Conservation (phyloP, 2,329 filamentous ascomycete genomes). For the Colletotrichum sp. region DNA sequence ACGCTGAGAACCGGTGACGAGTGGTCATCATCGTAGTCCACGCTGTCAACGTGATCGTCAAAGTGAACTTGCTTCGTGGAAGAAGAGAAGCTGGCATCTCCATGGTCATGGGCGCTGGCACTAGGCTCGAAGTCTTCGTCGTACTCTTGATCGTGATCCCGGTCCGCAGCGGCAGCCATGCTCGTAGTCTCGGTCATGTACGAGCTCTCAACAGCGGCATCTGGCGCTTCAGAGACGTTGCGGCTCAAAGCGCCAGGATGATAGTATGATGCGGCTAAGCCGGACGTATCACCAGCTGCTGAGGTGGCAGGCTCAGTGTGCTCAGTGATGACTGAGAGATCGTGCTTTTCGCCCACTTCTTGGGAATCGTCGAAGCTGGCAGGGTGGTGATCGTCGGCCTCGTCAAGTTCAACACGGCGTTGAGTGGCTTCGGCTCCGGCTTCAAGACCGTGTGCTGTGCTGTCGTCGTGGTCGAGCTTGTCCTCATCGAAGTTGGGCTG, state of each 20-base stretch:
- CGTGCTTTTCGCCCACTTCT: background rate
- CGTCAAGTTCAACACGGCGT: background rate
- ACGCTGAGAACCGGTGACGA: conserved; percentile 13
- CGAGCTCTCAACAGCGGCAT: background rate
- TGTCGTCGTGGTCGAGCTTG: background rate
- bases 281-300: background rate
- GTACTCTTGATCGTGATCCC: background rate
- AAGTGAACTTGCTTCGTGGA: background rate
- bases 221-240: background rate
- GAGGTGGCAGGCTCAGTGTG: background rate
- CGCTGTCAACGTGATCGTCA: background rate
- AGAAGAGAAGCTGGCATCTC: background rate
- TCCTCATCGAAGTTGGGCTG: background rate
- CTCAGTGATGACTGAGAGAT: conserved; percentile 4
- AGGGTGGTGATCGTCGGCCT: background rate
- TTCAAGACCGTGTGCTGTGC: background rate
- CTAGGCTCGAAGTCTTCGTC: background rate
- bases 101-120: background rate
- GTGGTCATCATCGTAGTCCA: background rate
- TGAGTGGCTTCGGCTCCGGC: background rate
- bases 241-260: background rate
- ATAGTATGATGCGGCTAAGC: background rate
- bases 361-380: background rate
- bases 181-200: background rate
- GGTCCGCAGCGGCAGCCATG: background rate